Conservation (phyloP, 2,329 filamentous ascomycete genomes). For the Xylaria sp. region DNA sequence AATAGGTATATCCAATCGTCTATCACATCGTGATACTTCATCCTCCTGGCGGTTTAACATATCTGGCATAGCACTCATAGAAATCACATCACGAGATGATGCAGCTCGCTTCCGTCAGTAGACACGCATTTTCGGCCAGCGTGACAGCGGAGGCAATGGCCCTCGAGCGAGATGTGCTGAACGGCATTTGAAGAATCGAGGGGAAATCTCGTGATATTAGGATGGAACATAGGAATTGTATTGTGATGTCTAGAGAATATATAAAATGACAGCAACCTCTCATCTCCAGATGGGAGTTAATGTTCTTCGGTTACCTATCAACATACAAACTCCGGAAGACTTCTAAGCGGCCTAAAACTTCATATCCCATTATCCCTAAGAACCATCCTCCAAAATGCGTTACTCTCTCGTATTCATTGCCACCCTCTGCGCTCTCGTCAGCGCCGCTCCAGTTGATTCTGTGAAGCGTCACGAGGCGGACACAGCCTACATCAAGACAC, state of each 20-base stretch:
- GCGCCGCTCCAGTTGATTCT: slow-evolving; percentile 2
- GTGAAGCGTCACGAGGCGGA: background rate
- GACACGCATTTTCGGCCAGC: background rate
- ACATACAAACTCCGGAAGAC: background rate
- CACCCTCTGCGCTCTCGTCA: background rate
- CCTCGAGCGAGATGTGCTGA: background rate
- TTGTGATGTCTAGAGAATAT: background rate
- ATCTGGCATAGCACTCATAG: background rate
- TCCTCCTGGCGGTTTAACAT: background rate
- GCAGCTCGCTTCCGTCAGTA: background rate
- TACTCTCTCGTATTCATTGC: background rate
- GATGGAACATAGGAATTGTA: background rate
- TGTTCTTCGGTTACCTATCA: background rate
- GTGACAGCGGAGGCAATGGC: background rate
- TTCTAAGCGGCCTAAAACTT: background rate
- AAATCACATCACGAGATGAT: background rate
- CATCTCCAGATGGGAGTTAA: background rate
- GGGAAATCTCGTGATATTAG: background rate
- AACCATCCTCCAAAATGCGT: slow-evolving; percentile 5
- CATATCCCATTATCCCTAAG: background rate
- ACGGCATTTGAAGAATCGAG: background rate
- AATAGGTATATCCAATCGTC: background rate
- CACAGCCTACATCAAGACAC: background rate
- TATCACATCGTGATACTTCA: background rate
- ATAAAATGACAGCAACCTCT: background rate